Conservation (phyloP, 2,329 filamentous ascomycete species). For the Microdochium paspali region DNA sequence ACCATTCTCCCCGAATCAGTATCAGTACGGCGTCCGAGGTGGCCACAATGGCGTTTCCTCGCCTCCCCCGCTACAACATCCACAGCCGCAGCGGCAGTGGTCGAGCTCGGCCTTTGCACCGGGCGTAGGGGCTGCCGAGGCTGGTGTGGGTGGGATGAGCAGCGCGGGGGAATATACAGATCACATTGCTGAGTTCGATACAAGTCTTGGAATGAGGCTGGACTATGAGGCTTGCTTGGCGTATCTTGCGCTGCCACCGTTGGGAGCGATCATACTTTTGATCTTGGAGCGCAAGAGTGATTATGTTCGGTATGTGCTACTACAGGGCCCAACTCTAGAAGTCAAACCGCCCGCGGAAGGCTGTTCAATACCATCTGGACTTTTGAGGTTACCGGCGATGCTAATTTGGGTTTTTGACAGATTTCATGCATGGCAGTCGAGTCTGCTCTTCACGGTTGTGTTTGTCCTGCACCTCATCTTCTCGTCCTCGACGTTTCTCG, state of each 20-base stretch:
- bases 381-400: neutral
- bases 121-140: conserved; percentile 18
- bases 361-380: too few relatives aligned
- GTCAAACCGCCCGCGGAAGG: too few relatives aligned
- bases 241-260: conserved; percentile 75
- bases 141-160: conserved; percentile 17
- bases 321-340: too few relatives aligned
- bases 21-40: conserved; percentile 22
- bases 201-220: conserved; percentile 74
- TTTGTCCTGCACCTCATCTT: conserved; percentile 78
- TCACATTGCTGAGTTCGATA: conserved; percentile 78
- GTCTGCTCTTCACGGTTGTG: conserved; percentile 66
- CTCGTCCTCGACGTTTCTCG: conserved; percentile 74
- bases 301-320: conserved; percentile 67
- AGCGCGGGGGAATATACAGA: conserved; percentile 28
- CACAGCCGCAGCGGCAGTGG: conserved; percentile 50
- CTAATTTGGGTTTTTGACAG: conserved; percentile 30
- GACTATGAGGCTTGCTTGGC: conserved; percentile 88
- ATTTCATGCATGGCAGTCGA: conserved; percentile 95
- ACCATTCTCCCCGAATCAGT: conserved; percentile 35
- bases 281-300: conserved; percentile 91
- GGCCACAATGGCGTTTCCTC: conserved; percentile 26
- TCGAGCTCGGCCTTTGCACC: conserved; percentile 16
- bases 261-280: conserved; percentile 75
- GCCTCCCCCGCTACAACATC: conserved; percentile 37